These are phyloP conservation scores for Spiraea crenata DNA, from an alignment of 331 rosid species.

Conservation along the genomic window DNA sequence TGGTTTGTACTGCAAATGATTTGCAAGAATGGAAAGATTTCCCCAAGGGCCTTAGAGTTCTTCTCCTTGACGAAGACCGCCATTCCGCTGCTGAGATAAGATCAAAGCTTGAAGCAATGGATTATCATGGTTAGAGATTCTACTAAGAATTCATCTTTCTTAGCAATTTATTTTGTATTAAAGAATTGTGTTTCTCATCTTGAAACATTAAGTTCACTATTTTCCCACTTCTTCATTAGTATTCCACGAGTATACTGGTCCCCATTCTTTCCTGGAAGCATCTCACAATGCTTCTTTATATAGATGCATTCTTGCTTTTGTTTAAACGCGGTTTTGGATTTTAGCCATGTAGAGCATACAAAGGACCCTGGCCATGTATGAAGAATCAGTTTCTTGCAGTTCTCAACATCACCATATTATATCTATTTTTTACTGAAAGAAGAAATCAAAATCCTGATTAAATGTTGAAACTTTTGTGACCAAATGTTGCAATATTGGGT, in stretches of 20 bases:
- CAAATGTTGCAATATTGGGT: neutral
- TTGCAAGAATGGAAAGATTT: slow-evolving; percentile 93
- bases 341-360: slow-evolving; percentile 19
- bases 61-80: slow-evolving; percentile 76
- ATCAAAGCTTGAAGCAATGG: slow-evolving; percentile 81
- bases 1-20: slow-evolving; percentile 97
- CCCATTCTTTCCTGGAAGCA: slow-evolving; percentile 33
- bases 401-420: neutral
- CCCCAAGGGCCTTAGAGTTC: slow-evolving; percentile 93
- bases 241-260: slow-evolving; percentile 32
- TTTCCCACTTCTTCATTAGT: slow-evolving; percentile 24
- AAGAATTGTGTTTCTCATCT: slow-evolving; percentile 15
- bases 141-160: slow-evolving; percentile 7
- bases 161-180: neutral
- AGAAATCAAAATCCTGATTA: neutral
- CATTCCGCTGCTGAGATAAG: slow-evolving; percentile 71
- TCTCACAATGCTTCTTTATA: slow-evolving; percentile 35
- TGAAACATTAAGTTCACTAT: slow-evolving; percentile 19
- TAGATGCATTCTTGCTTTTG: slow-evolving; percentile 2
- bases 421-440: neutral
- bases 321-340: slow-evolving; percentile 28
- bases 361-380: neutral
- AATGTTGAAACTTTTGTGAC: neutral
- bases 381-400: neutral
- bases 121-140: slow-evolving; percentile 64